Conservation (phyloP, 2,329 filamentous ascomycete genomes). For the Aspergillus tanneri region DNA sequence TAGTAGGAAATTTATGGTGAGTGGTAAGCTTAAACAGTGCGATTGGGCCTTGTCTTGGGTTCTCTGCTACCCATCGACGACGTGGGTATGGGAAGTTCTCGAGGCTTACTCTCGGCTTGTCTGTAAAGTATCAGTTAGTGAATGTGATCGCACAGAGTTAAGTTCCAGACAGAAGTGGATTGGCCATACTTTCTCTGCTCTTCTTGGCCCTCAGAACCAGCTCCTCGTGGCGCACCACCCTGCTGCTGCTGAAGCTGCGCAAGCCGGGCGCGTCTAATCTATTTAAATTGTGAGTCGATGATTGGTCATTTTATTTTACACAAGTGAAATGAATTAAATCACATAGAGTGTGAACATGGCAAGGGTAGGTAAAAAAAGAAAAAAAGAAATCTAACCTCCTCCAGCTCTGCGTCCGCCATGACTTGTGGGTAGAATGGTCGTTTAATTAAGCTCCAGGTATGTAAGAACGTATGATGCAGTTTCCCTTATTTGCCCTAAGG, state of each 20-base stretch:
- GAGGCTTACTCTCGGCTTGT: conserved; percentile 35
- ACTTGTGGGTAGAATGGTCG: background rate
- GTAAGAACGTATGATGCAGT: too few species aligned
- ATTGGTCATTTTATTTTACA: background rate
- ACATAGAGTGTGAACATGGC: background rate
- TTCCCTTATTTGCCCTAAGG: background rate
- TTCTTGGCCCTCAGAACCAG: conserved; percentile 56
- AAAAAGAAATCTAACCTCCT: conserved; percentile 50
- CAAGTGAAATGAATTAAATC: background rate
- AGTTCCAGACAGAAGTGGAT: background rate
- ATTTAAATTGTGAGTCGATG: conserved; percentile 14
- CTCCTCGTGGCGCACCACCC: conserved; percentile 48
- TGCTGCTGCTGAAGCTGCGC: conserved; percentile 89
- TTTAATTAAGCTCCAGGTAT: background rate
- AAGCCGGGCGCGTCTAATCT: conserved; percentile 90
- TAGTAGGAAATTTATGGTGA: conserved; percentile 9
- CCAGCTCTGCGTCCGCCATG: conserved; percentile 67
- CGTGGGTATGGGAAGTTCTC: background rate
- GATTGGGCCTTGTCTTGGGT: conserved; percentile 6
- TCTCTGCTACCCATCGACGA: too few species aligned
- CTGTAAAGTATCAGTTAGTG: conserved; percentile 15
- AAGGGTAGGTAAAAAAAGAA: background rate
- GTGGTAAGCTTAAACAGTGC: background rate
- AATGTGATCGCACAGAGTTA: background rate
- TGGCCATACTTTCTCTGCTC: conserved; percentile 63